Conservation (phyloP, 176 grass and related monocot species). For the Carex scoparia region DNA sequence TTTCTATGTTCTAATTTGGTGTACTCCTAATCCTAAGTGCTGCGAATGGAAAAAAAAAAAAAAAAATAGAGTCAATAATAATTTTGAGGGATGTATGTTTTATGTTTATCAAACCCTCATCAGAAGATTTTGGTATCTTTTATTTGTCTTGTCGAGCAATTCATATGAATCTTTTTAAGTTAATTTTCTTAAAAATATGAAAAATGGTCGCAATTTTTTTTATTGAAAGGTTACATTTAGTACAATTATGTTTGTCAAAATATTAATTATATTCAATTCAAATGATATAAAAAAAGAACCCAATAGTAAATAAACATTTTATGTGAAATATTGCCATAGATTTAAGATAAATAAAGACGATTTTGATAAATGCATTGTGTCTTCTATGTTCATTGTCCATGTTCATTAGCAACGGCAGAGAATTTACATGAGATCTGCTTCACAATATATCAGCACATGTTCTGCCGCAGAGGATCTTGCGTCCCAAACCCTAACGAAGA, state of each 20-base stretch:
- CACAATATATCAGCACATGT: neutral
- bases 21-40: neutral
- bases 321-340: neutral
- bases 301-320: neutral
- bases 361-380: too few relatives aligned
- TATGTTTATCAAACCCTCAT: too few relatives aligned
- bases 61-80: neutral
- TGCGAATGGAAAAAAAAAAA: neutral
- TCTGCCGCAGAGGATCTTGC: neutral
- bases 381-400: too few relatives aligned
- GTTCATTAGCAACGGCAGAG: too few relatives aligned
- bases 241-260: neutral
- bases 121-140: too few relatives aligned
- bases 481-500: neutral
- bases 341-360: too few relatives aligned
- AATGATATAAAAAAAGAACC: neutral
- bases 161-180: neutral
- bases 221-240: too few relatives aligned
- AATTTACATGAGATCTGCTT: neutral
- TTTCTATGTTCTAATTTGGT: neutral
- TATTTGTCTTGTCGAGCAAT: neutral
- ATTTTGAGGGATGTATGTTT: too few relatives aligned
- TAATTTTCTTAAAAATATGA: neutral
- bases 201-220: too few relatives aligned
- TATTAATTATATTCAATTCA: neutral